Evolutionary conservation across 176 grass and related monocot genomes (phyloP), one percentile per base, ranked within the genome.

Genomic region (Thinopyrum elongatum): DNA sequence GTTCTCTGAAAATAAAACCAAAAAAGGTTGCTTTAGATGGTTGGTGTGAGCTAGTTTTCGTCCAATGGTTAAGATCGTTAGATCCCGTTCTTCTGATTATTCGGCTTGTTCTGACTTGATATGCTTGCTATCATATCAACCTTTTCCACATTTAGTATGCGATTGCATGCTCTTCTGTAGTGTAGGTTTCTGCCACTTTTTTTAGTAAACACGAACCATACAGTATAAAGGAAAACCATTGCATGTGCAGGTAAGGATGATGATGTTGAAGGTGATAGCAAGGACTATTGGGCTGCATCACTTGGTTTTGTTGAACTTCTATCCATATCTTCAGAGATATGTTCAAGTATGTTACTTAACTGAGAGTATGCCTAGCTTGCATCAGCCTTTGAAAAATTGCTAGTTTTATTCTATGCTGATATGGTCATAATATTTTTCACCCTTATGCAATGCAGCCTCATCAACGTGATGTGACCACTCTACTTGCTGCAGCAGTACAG

Each of bases 401-500:
- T 39, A 25, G 29, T 82, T 86, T 36, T 71, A 15, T 23, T 85
- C 17, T 58, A 25, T 41, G 19, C n/a, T 46, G 15, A 19, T 57
- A 34, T 72, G 8, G 5, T 82, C 36, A 25, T 78, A 57, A 57
- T 65, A 23, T 82, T 85, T 30, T 88, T 90, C 58, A 68, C 44
- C 57, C 35, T 79, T 88, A 13, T 83, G 9, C 42, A n/a, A 49
- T 88, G 79, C 88, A 95, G 96, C 96, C 93, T 87, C 93, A 98
- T 90, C 93, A 98, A 84, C 86, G 92, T 72, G 93, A 98, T 91
- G 93, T 98, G 34, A 98, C 96, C 0, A 92, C 89, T 89, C 90
- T 95, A 89, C 96, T 98, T 61, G 96, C 96, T 84, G 96, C 96
- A 89, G 93, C 93, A 79, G 93, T 98, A 51, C 93, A 98, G 65